Evolutionary conservation across 164 flowering plant genomes (phyloP).

Genomic region (Tetracentron sinense): DNA sequence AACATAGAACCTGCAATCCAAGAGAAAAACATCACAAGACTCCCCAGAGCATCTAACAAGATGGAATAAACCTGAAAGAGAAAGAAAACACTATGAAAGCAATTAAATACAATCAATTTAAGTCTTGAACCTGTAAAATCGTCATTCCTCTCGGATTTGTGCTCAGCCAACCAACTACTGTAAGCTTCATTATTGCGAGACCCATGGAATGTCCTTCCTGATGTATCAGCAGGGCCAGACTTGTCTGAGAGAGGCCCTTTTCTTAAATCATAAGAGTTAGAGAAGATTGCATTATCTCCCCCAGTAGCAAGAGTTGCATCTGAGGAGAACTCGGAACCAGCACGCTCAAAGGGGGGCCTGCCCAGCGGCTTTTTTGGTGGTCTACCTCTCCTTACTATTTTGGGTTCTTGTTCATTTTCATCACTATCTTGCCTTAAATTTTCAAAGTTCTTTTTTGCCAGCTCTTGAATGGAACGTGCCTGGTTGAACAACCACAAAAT

Average conservation of each 20-base stretch:
- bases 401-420: slow-evolving; percentile 38
- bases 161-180: slow-evolving; percentile 32
- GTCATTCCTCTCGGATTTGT: slow-evolving; percentile 36
- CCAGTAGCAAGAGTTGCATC: slow-evolving; percentile 56
- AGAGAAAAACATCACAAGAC: slow-evolving; percentile 6
- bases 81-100: neutral
- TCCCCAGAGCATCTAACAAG: neutral
- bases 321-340: slow-evolving; percentile 49
- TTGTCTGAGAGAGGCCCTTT: slow-evolving; percentile 35
- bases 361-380: slow-evolving; percentile 52
- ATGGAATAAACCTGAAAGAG: neutral
- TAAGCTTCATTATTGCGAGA: slow-evolving; percentile 29
- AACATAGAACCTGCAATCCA: slow-evolving; percentile 34
- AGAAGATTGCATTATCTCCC: slow-evolving; percentile 31
- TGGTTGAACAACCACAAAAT: slow-evolving; percentile 17
- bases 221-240: slow-evolving; percentile 27
- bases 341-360: slow-evolving; percentile 38
- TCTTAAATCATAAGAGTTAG: slow-evolving; percentile 35
- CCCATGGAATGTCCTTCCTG: slow-evolving; percentile 23
- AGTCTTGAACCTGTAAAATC: slow-evolving; percentile 43
- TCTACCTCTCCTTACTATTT: slow-evolving; percentile 52
- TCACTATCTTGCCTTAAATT: slow-evolving; percentile 80
- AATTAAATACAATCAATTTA: neutral
- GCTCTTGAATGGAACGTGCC: slow-evolving; percentile 87
- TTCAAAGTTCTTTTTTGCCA: slow-evolving; percentile 81